Percentiles rank a stretch among this genome's conserved stretches.
phyloP scores from a whole-genome alignment of 108 stramenopile genomes.

The Phaeodactylum tricornutum region DNA sequence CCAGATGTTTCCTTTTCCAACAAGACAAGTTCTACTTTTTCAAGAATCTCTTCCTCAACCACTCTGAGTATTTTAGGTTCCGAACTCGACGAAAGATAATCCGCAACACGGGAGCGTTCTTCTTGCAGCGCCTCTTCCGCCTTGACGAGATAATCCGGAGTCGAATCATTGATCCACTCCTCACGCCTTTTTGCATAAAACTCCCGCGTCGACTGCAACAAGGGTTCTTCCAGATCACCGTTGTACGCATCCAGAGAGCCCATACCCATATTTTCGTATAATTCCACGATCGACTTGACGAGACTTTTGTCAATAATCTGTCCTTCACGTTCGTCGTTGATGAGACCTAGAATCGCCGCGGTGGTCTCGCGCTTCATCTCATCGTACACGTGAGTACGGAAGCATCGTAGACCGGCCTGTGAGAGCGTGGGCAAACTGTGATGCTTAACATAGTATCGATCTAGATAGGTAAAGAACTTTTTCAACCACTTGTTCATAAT shows the following conservation, averaged over 20 bases:
- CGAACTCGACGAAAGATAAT: conserved; percentile 88
- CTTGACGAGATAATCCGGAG: conserved; percentile 96
- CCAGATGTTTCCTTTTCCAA: conserved; percentile 97
- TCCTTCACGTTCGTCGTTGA: conserved; percentile 92
- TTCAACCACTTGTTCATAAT: conserved; percentile 99
- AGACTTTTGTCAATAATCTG: conserved; percentile 91
- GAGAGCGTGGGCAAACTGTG: conserved; percentile 85
- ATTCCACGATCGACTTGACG: conserved; percentile 89
- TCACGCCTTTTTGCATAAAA: conserved; percentile 90
- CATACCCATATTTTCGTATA: conserved; percentile 98
- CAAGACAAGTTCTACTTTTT: conserved; percentile 84
- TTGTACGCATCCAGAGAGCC: conserved; percentile 87
- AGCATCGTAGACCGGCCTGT: conserved; percentile 84
- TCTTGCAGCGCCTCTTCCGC: conserved; percentile 88
- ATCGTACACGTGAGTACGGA: conserved; percentile 92
- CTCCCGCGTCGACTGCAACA: conserved; percentile 81
- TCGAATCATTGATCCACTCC: conserved; percentile 95
- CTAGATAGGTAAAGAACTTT: conserved; percentile 98
- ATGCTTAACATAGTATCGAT: conserved; percentile 97
- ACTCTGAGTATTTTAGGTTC: conserved; percentile 88
- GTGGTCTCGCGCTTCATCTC: conserved; percentile 85
- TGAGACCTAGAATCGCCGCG: conserved; percentile 81
- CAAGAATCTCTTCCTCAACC: conserved; percentile 91
- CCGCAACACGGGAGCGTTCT: conserved; percentile 82
- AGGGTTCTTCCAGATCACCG: conserved; percentile 82